A percentile compares a stretch with the other conserved stretches of the same genome.
Conservation (phyloP, 805 yeast genomes). For the Brettanomyces custersianus region DNA sequence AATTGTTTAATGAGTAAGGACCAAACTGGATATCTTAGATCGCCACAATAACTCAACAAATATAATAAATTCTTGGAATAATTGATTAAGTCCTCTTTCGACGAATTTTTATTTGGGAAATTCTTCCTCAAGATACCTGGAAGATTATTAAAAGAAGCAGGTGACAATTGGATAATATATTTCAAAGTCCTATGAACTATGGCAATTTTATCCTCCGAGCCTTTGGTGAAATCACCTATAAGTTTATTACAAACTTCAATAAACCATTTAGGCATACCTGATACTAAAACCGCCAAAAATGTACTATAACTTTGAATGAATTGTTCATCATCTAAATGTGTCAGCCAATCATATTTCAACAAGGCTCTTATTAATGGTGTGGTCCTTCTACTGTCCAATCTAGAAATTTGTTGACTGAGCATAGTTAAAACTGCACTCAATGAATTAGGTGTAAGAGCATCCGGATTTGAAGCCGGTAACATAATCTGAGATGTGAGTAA, state of each 20-base stretch:
- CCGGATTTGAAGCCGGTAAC: conserved; percentile 42
- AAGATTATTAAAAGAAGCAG: conserved; percentile 67
- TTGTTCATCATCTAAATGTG: conserved; percentile 23
- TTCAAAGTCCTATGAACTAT: conserved; percentile 59
- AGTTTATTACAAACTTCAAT: conserved; percentile 66
- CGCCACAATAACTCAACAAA: conserved; percentile 63
- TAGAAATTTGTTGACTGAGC: conserved; percentile 56
- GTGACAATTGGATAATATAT: conserved; percentile 62
- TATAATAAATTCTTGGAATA: conserved; percentile 59
- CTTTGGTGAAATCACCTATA: conserved; percentile 47
- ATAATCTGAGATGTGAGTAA: conserved; percentile 51
- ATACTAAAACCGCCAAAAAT: conserved; percentile 69
- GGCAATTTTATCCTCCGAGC: conserved; percentile 8
- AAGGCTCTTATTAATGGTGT: conserved; percentile 50
- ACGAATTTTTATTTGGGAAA: conserved; percentile 76
- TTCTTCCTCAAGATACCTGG: conserved; percentile 45
- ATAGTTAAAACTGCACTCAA: conserved; percentile 46
- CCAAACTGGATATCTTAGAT: conserved; percentile 70
- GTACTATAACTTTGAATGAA: conserved; percentile 52
- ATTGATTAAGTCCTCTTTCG: conserved; percentile 42
- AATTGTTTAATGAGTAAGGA: conserved; percentile 67
- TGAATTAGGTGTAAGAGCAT: conserved; percentile 44
- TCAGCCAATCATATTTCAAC: conserved; percentile 58
- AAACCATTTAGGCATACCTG: conserved; percentile 87
- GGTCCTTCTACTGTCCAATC: conserved; percentile 51